Percentiles rank a stretch among this genome's conserved stretches.
Evolutionary conservation across 495 filamentous ascomycete species (phyloP).

Genomic region (Talaromyces trachyspermus): DNA sequence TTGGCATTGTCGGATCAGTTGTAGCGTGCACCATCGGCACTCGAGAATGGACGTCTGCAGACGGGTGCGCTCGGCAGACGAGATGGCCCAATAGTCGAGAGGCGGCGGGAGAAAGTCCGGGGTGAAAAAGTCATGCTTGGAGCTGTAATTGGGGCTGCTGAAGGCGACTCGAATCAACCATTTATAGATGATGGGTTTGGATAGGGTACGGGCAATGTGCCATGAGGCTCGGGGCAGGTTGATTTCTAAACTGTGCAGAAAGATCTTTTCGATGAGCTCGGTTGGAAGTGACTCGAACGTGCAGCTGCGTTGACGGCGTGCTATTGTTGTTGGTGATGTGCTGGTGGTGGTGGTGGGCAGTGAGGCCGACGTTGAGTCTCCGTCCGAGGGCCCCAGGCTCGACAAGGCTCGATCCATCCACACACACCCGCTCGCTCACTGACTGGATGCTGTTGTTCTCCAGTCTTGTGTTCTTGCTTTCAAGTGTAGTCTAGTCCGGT

Average conservation of each 20-base stretch:
- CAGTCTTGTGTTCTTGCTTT: not conserved
- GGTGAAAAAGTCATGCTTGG: constrained; percentile 25
- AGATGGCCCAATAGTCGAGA: constrained; percentile 24
- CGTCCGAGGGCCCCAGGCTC: too few relatives aligned
- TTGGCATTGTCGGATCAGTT: constrained; percentile 34
- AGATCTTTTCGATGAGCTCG: constrained; percentile 47
- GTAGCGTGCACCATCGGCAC: constrained; percentile 40
- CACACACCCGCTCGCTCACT: too few relatives aligned
- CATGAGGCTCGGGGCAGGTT: constrained; percentile 42
- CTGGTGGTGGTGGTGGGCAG: constrained; percentile 1
- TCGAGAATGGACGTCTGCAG: constrained; percentile 29
- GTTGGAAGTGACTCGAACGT: constrained; percentile 42
- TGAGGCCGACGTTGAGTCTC: not conserved
- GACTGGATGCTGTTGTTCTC: too few relatives aligned
- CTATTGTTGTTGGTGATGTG: constrained; percentile 20
- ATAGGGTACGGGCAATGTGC: constrained; percentile 24
- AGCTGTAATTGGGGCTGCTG: constrained; percentile 27
- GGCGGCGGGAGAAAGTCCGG: constrained; percentile 31
- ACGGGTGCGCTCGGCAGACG: constrained; percentile 14
- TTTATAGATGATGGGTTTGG: constrained; percentile 30
- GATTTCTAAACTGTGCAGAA: constrained; percentile 42
- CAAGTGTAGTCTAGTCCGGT: not conserved
- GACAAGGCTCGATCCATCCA: constrained; percentile 12
- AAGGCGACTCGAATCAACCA: constrained; percentile 40
- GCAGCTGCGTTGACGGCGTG: too few relatives aligned